Percentiles rank a stretch among this genome's conserved stretches.
Conservation (phyloP, 495 filamentous ascomycete species). For the Trichocladium antarcticum region DNA sequence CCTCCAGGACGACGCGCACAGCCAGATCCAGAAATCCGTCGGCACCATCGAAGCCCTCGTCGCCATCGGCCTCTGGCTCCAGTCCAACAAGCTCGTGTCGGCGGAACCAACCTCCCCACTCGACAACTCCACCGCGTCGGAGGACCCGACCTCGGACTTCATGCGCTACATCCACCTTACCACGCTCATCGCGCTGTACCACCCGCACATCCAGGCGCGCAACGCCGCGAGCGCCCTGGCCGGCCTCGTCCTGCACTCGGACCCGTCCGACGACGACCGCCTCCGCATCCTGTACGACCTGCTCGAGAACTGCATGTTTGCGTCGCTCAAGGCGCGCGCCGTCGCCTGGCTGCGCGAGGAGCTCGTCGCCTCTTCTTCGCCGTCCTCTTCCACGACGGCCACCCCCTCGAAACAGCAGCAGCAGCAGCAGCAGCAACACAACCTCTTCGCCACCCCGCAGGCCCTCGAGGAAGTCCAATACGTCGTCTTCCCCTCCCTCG, state of each 20-base stretch:
- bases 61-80: slow-evolving; percentile 42
- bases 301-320: slow-evolving; percentile 67
- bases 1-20: slow-evolving; percentile 38
- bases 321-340: slow-evolving; percentile 67
- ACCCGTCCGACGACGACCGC: slow-evolving; percentile 58
- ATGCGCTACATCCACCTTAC: slow-evolving; percentile 51
- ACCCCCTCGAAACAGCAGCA: background rate
- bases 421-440: slow-evolving; percentile 18
- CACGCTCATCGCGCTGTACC: slow-evolving; percentile 55
- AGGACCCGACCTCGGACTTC: slow-evolving; percentile 30
- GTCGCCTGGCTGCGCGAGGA: slow-evolving; percentile 84
- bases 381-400: background rate
- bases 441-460: slow-evolving; percentile 49
- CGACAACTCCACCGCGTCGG: slow-evolving; percentile 10
- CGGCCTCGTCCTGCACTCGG: slow-evolving; percentile 57
- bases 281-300: slow-evolving; percentile 70
- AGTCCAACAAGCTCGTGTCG: slow-evolving; percentile 27
- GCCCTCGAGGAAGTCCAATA: slow-evolving; percentile 39
- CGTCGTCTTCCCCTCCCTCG: slow-evolving; percentile 33
- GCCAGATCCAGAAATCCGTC: slow-evolving; percentile 24
- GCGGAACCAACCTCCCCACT: slow-evolving; percentile 10
- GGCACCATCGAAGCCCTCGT: slow-evolving; percentile 40
- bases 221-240: slow-evolving; percentile 68
- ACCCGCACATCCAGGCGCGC: slow-evolving; percentile 53
- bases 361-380: slow-evolving; percentile 42